Percentiles rank a stretch among this genome's conserved stretches.
Evolutionary conservation across 495 filamentous ascomycete species (phyloP).

Genomic region (Trichoderma reesei): DNA sequence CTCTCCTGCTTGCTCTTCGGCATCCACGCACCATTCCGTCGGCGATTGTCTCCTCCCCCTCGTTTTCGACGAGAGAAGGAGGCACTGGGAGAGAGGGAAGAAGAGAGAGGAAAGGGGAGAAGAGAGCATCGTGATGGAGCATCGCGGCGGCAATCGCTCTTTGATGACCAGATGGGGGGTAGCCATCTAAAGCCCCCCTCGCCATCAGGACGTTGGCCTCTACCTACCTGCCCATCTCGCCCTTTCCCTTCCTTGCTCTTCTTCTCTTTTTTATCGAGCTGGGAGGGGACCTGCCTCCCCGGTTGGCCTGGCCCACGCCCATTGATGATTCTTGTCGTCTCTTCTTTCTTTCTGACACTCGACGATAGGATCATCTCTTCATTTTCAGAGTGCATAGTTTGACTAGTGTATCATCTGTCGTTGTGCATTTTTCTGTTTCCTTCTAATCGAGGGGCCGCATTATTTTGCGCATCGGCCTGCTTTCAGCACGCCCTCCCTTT

Average conservation of each 20-base stretch:
- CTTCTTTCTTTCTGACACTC: constrained; percentile 2
- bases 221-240: not conserved
- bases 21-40: too few species aligned
- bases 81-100: too few species aligned
- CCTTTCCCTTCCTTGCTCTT: not conserved
- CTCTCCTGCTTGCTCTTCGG: too few species aligned
- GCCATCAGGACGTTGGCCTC: not conserved
- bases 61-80: too few species aligned
- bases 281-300: not conserved
- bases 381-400: not conserved
- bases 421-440: constrained; percentile 21
- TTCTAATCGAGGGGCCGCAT: constrained; percentile 14
- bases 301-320: not conserved
- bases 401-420: constrained; percentile 25
- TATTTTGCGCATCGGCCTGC: constrained; percentile 16
- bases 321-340: constrained; percentile 1
- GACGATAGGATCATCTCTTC: constrained; percentile 13
- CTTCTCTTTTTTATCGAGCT: not conserved
- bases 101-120: not conserved
- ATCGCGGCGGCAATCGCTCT: not conserved
- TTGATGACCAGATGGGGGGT: not conserved
- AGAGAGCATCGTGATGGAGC: not conserved
- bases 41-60: too few species aligned
- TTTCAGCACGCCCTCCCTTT: constrained; percentile 21
- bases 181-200: too few species aligned